These are phyloP conservation scores for Lipomyces yamadae DNA, from an alignment of 805 yeast species.

Conservation along the genomic window DNA sequence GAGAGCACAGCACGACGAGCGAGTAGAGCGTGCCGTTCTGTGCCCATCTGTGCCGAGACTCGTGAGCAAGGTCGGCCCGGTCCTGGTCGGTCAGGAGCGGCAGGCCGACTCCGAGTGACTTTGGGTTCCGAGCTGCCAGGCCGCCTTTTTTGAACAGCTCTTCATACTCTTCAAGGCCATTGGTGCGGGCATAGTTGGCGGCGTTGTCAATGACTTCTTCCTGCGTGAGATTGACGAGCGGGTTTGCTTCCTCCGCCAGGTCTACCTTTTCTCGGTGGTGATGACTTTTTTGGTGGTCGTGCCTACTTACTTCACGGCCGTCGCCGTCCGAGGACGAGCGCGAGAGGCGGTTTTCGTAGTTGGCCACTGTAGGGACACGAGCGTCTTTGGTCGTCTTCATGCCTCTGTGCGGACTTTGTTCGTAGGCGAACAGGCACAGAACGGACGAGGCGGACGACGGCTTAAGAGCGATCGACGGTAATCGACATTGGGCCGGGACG, in stretches of 20 bases:
- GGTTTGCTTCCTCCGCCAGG: slow-evolving; percentile 37
- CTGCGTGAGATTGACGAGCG: slow-evolving; percentile 37
- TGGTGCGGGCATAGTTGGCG: slow-evolving; percentile 38
- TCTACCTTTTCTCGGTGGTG: background rate
- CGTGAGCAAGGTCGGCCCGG: slow-evolving; percentile 49
- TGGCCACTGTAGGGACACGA: background rate
- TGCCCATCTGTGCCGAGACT: slow-evolving; percentile 54
- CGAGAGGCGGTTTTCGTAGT: slow-evolving; percentile 9
- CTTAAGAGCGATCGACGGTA: too few species aligned
- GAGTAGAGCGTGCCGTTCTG: slow-evolving; percentile 52
- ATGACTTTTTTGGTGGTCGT: background rate
- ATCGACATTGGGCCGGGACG: too few species aligned
- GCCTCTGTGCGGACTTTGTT: background rate
- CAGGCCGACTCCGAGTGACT: slow-evolving; percentile 47
- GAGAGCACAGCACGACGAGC: slow-evolving; percentile 63
- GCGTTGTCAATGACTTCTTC: slow-evolving; percentile 41
- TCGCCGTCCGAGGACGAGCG: background rate
- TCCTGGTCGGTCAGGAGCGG: slow-evolving; percentile 49
- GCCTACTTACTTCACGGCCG: background rate
- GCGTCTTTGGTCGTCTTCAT: background rate
- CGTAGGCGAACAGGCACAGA: background rate
- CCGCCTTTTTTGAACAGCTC: slow-evolving; percentile 54
- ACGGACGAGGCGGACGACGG: background rate
- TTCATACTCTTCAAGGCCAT: slow-evolving; percentile 42
- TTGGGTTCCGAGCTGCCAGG: slow-evolving; percentile 58